A percentile compares a stretch with the other conserved stretches of the same genome.
Conservation (phyloP, 257 asterid genomes). For the Eucommia ulmoides region DNA sequence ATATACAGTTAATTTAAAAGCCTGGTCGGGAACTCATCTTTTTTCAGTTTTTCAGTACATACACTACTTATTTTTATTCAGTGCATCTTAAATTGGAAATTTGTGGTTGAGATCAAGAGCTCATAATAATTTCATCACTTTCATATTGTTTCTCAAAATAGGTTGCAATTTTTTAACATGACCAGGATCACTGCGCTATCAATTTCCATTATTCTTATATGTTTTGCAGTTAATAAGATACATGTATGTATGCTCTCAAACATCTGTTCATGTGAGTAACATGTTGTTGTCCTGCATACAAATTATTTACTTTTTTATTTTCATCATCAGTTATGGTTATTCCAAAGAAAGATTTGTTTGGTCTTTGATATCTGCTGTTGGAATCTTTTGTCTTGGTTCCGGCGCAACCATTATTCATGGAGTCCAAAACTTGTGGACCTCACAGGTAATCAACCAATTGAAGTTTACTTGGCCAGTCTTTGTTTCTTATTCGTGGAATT, state of each 20-base stretch:
- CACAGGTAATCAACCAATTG: slow-evolving; percentile 39
- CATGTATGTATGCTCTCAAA: slow-evolving; percentile 4
- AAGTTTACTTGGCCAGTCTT: slow-evolving; percentile 10
- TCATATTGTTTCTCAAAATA: neutral
- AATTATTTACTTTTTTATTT: slow-evolving; percentile 13
- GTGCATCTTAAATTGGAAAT: neutral
- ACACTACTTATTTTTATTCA: neutral
- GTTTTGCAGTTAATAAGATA: neutral
- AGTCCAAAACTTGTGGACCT: slow-evolving; percentile 82
- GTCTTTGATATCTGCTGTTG: slow-evolving; percentile 98
- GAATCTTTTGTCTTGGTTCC: slow-evolving; percentile 94
- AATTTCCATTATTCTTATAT: neutral
- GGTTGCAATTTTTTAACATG: neutral
- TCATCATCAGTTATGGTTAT: slow-evolving; percentile 70
- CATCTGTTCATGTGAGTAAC: slow-evolving; percentile 1
- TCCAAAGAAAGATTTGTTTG: slow-evolving; percentile 96
- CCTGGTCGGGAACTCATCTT: neutral
- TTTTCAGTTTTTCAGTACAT: neutral
- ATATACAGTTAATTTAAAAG: too few relatives aligned
- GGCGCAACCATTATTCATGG: slow-evolving; percentile 97
- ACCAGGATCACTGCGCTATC: neutral
- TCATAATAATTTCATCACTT: neutral
- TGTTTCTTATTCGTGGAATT: slow-evolving; percentile 9
- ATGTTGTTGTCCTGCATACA: slow-evolving; percentile 3
- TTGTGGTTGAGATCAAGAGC: neutral